Base-by-base conservation (phyloP, 2,329 filamentous ascomycete species). In the Penicillium sp. region DNA sequence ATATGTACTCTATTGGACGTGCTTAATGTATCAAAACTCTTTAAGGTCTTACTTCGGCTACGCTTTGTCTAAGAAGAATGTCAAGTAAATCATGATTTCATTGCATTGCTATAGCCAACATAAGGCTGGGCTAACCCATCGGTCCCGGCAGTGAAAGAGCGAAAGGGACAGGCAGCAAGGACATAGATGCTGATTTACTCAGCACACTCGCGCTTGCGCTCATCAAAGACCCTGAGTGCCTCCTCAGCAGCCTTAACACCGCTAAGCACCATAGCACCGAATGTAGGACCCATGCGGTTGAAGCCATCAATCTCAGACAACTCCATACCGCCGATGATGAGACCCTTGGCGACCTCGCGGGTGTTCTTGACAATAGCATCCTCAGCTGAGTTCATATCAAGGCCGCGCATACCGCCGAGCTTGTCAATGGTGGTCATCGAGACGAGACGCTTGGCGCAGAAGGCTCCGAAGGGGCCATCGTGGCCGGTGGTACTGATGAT, bases 271-370 rank as follows among this genome's bases (percentile, higher is more conserved):
- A 97, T 97, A 56, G 93, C 93, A 60, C 92, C 92, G 75, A 95
- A 95, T 1, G 91, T 94, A 45, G 91, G 91, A 2, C 86, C 93
- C 93, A 97, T 97, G 57, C 93, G 87, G 82, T 96, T 96, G 65
- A 92, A 91, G 19, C 92, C 93, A 72, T 97, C 93, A 35, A 96
- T 88, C 79, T 97, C 93, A 62, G 89, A 91, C 68, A 97, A 83
- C 79, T 97, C 93, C 93, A 97, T 97, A 45, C 93, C 93, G 57
- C 93, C 93, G n/a, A 96, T 90, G 71, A 97, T 92, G 66, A 97
- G 82, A 30, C 93, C 93, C 6, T 92, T 92, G 15, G 93, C 88
- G 63, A 97, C 86, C 83, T 97, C 93, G 64, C 93, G 88, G 7
- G 93, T 97, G 69, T 90, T 85, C 84, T 95, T 96, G 76, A 97